Evolutionary conservation across 106 monocot species (phyloP), one percentile per base, ranked within the genome.

Genomic region (Posidonia australis): DNA sequence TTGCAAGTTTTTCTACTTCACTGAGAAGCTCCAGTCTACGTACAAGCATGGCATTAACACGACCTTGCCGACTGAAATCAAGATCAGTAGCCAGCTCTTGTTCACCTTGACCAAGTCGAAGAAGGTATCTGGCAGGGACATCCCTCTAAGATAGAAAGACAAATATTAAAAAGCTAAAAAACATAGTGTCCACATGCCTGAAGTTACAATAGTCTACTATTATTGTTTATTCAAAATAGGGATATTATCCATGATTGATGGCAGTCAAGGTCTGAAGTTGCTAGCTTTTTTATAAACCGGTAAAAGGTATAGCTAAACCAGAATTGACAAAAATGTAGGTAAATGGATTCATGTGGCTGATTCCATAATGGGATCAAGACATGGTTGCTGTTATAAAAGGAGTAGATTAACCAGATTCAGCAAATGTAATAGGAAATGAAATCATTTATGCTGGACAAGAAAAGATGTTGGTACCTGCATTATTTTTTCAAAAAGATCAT

Each of bases 401-500:
- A n/a, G n/a, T n/a, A n/a, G n/a, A n/a, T n/a, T n/a, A n/a, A 36
- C 36, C 36, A 36, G 36, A 36, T 4, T 36, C 7, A 7, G 7
- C 36, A 56, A 56, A 23, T 56, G 22, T n/a, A 13, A 12, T 26
- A 41, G 20, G 17, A 23, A 22, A 22, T 56, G 5, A 66, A 66
- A 66, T 18, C 24, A 49, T 25, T 3, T n/a, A 49, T 28, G 27
- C 30, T 28, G 0, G 11, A 28, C 14, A 58, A 53, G 51, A 53
- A 27, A 54, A 21, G 18, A 32, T 36, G 52, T 9, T 53, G 18
- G 18, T 13, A 87, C 92, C 92, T 84, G 79, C 98, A 98, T 91
- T 69, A 98, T 98, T 77, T 98, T 98, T 81, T 98, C 98, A 76
- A 98, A 98, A 61, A 98, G 82, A 67, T 98, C 98, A 87, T 98